Evolutionary conservation across 2,329 filamentous ascomycete genomes (phyloP).

Genomic region (Plenodomus tracheiphilus): DNA sequence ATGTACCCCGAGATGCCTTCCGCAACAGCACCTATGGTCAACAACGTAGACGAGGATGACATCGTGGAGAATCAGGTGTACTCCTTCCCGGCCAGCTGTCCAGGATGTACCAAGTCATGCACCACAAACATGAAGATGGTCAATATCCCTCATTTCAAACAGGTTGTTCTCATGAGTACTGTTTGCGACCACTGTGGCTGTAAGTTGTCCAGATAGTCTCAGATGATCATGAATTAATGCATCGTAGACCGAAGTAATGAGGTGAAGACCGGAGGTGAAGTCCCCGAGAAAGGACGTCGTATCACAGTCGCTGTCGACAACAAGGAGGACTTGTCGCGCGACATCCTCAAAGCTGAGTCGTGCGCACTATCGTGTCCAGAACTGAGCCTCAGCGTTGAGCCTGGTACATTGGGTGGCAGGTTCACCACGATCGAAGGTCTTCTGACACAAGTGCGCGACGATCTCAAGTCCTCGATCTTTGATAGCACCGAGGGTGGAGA

Average conservation of each 20-base stretch:
- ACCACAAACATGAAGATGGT: conserved; percentile 98
- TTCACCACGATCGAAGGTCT: conserved; percentile 98
- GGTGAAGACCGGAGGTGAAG: conserved; percentile 93
- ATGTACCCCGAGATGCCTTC: conserved; percentile 50
- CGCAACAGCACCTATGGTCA: conserved; percentile 37
- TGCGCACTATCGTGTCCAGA: conserved; percentile 87
- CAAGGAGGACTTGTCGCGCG: conserved; percentile 76
- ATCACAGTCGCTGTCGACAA: conserved; percentile 76
- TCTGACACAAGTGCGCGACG: conserved; percentile 86
- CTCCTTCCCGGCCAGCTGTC: conserved; percentile 87
- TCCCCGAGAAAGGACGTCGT: conserved; percentile 81
- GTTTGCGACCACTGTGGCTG: conserved; percentile 87
- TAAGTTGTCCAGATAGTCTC: conserved; percentile 21
- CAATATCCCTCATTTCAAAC: conserved; percentile 96
- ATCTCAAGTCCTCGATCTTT: conserved; percentile 87
- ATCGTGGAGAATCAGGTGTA: conserved; percentile 93
- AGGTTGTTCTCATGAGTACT: conserved; percentile 94
- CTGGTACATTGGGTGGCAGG: conserved; percentile 89
- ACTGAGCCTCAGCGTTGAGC: conserved; percentile 83
- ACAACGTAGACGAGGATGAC: conserved; percentile 62
- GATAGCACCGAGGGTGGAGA: conserved; percentile 77
- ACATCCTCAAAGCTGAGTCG: conserved; percentile 95
- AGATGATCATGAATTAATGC: conserved; percentile 8
- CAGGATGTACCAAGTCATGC: conserved; percentile 84
- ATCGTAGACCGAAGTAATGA: conserved; percentile 78